Conservation (phyloP, 2,329 filamentous ascomycete species). For the Cercospora zeina region DNA sequence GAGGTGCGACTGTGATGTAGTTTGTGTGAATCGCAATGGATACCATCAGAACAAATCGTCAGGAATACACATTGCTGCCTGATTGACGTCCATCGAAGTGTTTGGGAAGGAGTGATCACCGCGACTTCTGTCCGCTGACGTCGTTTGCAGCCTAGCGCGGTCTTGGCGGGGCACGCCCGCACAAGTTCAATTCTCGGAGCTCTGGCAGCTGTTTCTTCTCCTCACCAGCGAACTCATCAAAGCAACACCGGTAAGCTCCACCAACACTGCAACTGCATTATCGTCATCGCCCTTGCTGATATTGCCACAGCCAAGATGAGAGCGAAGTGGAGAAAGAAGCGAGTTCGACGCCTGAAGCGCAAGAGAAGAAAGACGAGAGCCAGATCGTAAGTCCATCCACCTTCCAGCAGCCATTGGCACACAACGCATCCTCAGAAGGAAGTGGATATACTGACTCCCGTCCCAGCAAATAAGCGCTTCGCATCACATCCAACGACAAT, state of each 20-base stretch:
- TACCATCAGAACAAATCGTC: background rate
- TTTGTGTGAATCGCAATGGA: too few relatives aligned
- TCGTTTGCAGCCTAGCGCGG: slow-evolving; percentile 15
- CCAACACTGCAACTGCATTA: background rate
- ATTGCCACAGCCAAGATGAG: slow-evolving; percentile 60
- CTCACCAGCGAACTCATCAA: slow-evolving; percentile 28
- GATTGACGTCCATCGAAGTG: background rate
- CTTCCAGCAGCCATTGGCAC: slow-evolving; percentile 1
- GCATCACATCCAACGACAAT: slow-evolving; percentile 31
- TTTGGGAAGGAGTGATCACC: slow-evolving; percentile 1
- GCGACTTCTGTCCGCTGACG: slow-evolving; percentile 19
- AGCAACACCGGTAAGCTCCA: slow-evolving; percentile 22
- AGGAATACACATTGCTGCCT: background rate
- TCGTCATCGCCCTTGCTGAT: slow-evolving; percentile 23
- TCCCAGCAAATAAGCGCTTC: slow-evolving; percentile 51
- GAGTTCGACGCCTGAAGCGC: slow-evolving; percentile 96
- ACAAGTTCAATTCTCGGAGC: slow-evolving; percentile 24
- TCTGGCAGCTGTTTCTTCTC: slow-evolving; percentile 17
- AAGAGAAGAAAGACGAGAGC: slow-evolving; percentile 99
- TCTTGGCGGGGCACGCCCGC: slow-evolving; percentile 20
- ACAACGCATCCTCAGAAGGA: background rate
- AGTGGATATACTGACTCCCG: slow-evolving; percentile 24
- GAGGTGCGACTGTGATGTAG: background rate
- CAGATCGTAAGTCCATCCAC: slow-evolving; percentile 77
- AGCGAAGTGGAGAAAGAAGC: slow-evolving; percentile 99